Percentiles rank a stretch among this genome's conserved stretches.
phyloP scores from a whole-genome alignment of 2,329 filamentous ascomycete genomes.

The Penicillium sp. region DNA sequence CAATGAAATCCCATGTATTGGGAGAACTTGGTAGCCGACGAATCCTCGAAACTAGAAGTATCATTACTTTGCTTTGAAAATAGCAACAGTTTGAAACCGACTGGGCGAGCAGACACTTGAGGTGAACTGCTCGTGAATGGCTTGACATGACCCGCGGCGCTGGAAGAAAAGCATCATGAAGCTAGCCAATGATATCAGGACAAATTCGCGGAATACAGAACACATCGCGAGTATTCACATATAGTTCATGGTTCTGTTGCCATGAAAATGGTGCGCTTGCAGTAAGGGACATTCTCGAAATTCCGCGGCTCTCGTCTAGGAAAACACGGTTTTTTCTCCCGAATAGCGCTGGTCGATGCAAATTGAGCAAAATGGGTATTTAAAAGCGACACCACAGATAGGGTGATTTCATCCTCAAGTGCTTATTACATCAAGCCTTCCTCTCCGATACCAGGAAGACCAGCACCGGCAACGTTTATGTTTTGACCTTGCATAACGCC shows the following conservation, averaged over 20 bases:
- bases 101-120: background rate
- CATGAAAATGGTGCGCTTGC: background rate
- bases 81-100: background rate
- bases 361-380: background rate
- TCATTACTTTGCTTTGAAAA: background rate
- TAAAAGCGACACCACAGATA: background rate
- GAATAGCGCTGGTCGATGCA: background rate
- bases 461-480: constrained; percentile 46
- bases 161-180: background rate
- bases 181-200: background rate
- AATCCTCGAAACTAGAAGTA: background rate
- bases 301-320: background rate
- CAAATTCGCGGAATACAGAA: background rate
- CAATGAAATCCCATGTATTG: background rate
- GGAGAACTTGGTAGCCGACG: background rate
- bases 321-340: background rate
- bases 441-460: constrained; percentile 45
- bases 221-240: background rate
- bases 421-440: constrained; percentile 35
- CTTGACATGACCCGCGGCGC: background rate
- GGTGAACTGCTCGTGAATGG: background rate
- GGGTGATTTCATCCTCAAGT: background rate
- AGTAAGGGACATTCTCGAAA: background rate
- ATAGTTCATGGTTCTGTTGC: background rate
- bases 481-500: constrained; percentile 46